phyloP scores from a whole-genome alignment of 495 filamentous ascomycete genomes.

The Penicillium salamii region DNA sequence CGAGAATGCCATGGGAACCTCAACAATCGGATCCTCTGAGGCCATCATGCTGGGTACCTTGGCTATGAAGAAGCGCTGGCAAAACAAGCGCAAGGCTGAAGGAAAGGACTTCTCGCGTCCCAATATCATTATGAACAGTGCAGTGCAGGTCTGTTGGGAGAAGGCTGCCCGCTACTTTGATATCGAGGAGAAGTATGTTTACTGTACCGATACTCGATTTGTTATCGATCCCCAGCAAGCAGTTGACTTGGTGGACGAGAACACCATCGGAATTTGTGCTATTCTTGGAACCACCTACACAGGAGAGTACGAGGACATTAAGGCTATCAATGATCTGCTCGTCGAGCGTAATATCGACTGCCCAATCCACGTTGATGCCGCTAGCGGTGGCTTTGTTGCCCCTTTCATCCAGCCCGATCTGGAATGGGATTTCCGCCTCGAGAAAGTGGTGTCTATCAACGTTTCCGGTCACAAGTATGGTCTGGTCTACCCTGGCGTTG shows the following conservation, averaged over 20 bases:
- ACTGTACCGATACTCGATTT: conserved; percentile 75
- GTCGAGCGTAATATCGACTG: conserved; percentile 67
- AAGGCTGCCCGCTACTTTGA: conserved; percentile 96
- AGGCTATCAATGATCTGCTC: conserved; percentile 82
- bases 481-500: conserved; percentile 82
- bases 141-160: conserved; percentile 95
- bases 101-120: conserved; percentile 73
- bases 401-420: conserved; percentile 82
- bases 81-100: conserved; percentile 73
- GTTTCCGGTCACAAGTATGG: conserved; percentile 90
- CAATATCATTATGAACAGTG: conserved; percentile 89
- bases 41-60: conserved; percentile 88
- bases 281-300: conserved; percentile 92
- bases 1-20: conserved; percentile 72
- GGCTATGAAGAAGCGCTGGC: conserved; percentile 95
- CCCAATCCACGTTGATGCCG: conserved; percentile 89
- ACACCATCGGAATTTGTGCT: conserved; percentile 89
- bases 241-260: conserved; percentile 84
- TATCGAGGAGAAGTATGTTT: conserved; percentile 84
- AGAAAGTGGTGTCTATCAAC: conserved; percentile 87
- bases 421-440: conserved; percentile 83
- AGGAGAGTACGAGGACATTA: conserved; percentile 92
- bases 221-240: conserved; percentile 85
- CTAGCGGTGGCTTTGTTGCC: conserved; percentile 84
- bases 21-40: conserved; percentile 81